Evolutionary conservation across 345 rosid species (phyloP), one percentile per base, ranked within the genome.

Genomic region (Acer yangbiense): DNA sequence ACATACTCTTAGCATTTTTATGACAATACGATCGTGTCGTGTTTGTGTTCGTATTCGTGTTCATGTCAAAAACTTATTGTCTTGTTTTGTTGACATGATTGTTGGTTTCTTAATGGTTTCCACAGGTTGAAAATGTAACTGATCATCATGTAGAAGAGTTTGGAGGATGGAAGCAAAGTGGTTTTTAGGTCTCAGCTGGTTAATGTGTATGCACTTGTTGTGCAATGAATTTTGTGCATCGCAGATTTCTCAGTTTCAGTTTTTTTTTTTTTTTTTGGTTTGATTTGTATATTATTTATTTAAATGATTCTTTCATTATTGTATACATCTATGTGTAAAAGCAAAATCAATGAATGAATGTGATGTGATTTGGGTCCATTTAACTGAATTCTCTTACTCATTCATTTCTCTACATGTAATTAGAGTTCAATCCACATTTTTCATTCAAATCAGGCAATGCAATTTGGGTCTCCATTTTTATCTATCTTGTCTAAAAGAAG

Each of bases 111-210:
- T 69, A 18, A 27, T 61, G 76, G 39, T 63, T 66, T 65, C 69
- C 69, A 48, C 80, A 90, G 93, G 83, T 43, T 58, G 83, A 81
- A n/a, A 76, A 64, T 14, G 86, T 46, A 23, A 41, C 60, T 55
- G 87, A 72, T 1, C 6, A 4, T 43, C 9, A 43, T 43, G 88
- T 3, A 43, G 64, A 21, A 60, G 88, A 85, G 70, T 81, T 72
- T 76, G 98, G 98, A 46, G 98, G 98, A 50, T 95, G 98, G 98
- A 89, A 72, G 83, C 74, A 90, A 71, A 90, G 98, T 82, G 50
- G 69, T 17, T 74, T n/a, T 14, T 86, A 84, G 67, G 10, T 65
- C 8, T 20, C 2, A 1, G 39, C 32, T 25, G 1, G 3, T 62
- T 9, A 2, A 44, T 32, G 9, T 43, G 46, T 43, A 41, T 6